Base-by-base conservation (phyloP, 2,329 filamentous ascomycete genomes). In the Chalaropsis thielavioides region DNA sequence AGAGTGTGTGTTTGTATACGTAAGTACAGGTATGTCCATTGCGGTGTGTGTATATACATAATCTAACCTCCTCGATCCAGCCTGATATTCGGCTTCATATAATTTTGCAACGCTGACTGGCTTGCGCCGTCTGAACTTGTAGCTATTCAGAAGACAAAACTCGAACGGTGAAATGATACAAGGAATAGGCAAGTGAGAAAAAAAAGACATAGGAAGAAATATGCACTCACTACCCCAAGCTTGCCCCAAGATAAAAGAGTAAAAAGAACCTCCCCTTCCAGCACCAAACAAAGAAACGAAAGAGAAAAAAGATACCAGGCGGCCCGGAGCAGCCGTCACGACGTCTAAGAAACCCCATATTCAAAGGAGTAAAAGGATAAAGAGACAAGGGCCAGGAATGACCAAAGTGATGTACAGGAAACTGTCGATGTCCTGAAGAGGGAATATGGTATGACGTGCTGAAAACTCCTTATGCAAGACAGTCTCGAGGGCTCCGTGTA, bases 31-130 rank as follows among this genome's bases (percentile, higher is more conserved):
- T n/a, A 58, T 58, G 54, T 58, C 54, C 24, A 38, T 58, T 58
- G 54, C 54, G 54, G 54, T 38, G 54, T 58, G 54, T 38, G 54
- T 58, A 58, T 58, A 38, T 58, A 58, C 54, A 58, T 19, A 38
- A 58, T 58, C 5, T 38, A 58, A 35, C 54, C 17, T 38, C 31
- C 15, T 58, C 54, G 15, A 58, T 27, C 27, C n/a, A 58, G 54
- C 27, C 54, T 58, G 54, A 11, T 38, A 58, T 38, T 46, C 27
- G 15, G 17, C 54, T 35, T n/a, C n/a, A 38, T n/a, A 58, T 58
- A 17, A 17, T n/a, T n/a, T 3, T n/a, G 5, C n/a, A 46, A 46
- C 43, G n/a, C 5, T 46, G 43, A 4, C 15, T 46, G 43, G 15
- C 15, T 46, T 46, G 43, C 43, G 5, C 19, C n/a, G 1, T 46